Evolutionary conservation across 176 grass and related monocot species (phyloP).

Genomic region (Canna indica): DNA sequence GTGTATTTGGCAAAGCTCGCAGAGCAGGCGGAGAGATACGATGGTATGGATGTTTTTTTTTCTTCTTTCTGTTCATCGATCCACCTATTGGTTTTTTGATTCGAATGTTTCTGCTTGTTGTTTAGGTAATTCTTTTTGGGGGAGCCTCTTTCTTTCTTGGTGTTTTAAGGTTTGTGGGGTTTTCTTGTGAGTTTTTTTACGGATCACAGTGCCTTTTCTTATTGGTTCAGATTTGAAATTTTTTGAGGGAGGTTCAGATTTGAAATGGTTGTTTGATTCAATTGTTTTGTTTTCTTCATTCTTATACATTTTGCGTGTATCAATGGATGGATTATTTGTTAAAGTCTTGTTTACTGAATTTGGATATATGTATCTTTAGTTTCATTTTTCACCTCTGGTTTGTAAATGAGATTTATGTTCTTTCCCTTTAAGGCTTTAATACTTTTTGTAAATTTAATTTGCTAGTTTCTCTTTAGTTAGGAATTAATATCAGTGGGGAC

Average conservation of each 20-base stretch:
- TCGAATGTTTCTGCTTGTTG: neutral
- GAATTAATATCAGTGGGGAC: no score
- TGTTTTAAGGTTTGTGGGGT: neutral
- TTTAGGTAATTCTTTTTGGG: neutral
- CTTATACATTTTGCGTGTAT: neutral
- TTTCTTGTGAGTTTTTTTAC: neutral
- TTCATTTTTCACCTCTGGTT: no score
- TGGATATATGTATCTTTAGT: neutral
- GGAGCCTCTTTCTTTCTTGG: neutral
- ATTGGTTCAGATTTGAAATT: neutral
- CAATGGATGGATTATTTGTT: neutral
- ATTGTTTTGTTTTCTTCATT: neutral
- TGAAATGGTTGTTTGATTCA: neutral
- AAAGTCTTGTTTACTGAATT: no score
- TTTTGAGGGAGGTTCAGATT: no score
- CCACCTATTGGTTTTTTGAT: neutral
- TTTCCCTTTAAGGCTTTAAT: neutral
- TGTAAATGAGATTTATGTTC: no score
- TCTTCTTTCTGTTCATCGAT: neutral
- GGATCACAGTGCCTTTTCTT: neutral
- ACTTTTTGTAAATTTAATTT: neutral
- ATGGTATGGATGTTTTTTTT: neutral
- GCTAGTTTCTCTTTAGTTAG: no score
- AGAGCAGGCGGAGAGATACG: slow-evolving; percentile 9
- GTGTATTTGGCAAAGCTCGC: slow-evolving; percentile 1